phyloP scores from a whole-genome alignment of 2,329 filamentous ascomycete genomes.

The Cryphonectria japonica region DNA sequence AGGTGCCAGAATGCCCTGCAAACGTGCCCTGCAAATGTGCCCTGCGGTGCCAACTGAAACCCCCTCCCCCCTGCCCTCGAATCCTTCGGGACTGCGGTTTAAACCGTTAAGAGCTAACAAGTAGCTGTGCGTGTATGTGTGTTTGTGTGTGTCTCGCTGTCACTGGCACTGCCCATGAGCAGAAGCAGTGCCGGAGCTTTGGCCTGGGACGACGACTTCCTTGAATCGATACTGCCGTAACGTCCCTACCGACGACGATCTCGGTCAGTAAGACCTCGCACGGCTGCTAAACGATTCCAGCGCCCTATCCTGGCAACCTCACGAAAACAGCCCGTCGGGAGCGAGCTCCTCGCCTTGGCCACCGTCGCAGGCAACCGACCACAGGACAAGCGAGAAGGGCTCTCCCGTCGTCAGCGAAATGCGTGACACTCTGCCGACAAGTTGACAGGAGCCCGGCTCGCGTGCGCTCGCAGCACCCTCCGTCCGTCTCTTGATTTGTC shows the following conservation, averaged over 20 bases:
- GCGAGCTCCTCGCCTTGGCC: constrained; percentile 8
- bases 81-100: neutral
- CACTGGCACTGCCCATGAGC: neutral
- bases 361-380: constrained; percentile 11
- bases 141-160: neutral
- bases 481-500: constrained; percentile 11
- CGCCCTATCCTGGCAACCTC: neutral
- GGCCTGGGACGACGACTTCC: neutral
- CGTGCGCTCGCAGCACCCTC: constrained; percentile 8
- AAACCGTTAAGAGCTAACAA: neutral
- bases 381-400: constrained; percentile 10
- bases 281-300: neutral
- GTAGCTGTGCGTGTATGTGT: too few relatives aligned
- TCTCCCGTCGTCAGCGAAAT: neutral
- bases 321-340: neutral
- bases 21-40: neutral
- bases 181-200: neutral
- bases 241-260: neutral
- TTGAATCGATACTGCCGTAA: neutral
- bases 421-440: neutral
- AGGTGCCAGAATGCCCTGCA: neutral
- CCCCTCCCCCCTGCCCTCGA: neutral
- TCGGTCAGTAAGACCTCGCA: neutral
- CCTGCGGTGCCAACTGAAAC: neutral
- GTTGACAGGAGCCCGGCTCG: constrained; percentile 2